phyloP scores from a whole-genome alignment of 1,139 yeast genomes.

The Nematodospora anomalae region DNA sequence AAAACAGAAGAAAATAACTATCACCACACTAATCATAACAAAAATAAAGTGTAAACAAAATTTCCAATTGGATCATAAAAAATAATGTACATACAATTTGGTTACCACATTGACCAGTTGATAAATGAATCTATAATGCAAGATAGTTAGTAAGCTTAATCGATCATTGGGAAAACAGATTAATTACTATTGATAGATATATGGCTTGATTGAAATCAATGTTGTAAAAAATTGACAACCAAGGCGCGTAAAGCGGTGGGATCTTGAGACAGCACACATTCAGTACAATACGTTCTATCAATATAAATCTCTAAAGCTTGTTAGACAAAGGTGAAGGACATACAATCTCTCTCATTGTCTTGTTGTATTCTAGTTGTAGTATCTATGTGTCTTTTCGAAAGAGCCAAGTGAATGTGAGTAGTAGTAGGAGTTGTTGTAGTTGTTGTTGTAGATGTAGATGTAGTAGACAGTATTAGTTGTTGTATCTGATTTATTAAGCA shows the following conservation, averaged over 20 bases:
- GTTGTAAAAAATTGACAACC: not conserved
- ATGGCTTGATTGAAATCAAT: slow-evolving; percentile 3
- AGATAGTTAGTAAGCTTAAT: slow-evolving; percentile 14
- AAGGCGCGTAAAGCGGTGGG: slow-evolving; percentile 4
- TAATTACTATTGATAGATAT: not conserved
- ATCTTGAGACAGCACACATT: slow-evolving; percentile 2
- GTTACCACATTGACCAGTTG: slow-evolving; percentile 99
- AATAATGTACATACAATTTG: slow-evolving; percentile 86
- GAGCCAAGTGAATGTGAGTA: not conserved
- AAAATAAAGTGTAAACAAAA: not conserved
- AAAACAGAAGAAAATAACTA: not conserved
- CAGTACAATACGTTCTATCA: too few species aligned
- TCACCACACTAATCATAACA: not conserved
- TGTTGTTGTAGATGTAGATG: not conserved
- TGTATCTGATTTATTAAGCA: not conserved
- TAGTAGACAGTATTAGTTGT: not conserved
- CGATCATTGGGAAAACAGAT: too few species aligned
- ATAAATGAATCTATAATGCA: slow-evolving; percentile 72
- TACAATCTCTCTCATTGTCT: slow-evolving; percentile 17
- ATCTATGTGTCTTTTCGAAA: too few species aligned
- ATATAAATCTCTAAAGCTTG: too few species aligned
- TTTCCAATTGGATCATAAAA: not conserved
- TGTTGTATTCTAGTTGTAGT: not conserved
- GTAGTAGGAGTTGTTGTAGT: not conserved
- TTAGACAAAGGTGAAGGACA: too few species aligned